phyloP scores from a whole-genome alignment of 768 basidiomycete genomes.

The Calocera cornea region DNA sequence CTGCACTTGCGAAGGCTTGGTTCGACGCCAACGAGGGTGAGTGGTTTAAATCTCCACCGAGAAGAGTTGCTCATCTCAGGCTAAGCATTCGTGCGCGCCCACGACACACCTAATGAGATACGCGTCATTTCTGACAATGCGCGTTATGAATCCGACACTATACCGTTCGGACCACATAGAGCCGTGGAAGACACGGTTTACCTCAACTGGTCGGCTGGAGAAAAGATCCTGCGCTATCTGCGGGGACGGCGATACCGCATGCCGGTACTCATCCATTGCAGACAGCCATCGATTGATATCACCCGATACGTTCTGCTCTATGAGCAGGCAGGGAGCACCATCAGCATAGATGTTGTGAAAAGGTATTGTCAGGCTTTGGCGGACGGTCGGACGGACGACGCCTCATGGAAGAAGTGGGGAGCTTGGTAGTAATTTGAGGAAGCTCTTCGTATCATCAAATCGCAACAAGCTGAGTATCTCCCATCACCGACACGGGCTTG shows the following conservation, averaged over 20 bases:
- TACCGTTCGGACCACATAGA: background rate
- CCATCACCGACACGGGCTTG: too few relatives aligned
- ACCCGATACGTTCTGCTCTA: background rate
- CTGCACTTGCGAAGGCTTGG: background rate
- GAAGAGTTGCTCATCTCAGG: background rate
- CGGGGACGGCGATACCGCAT: background rate
- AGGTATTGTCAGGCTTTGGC: background rate
- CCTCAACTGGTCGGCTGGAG: background rate
- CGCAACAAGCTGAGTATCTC: too few relatives aligned
- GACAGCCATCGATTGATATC: background rate
- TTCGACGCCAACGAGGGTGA: background rate
- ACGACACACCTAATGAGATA: background rate
- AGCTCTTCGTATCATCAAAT: too few relatives aligned
- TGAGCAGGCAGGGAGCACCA: background rate
- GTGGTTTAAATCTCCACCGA: background rate
- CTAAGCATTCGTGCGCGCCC: background rate
- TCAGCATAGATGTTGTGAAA: background rate
- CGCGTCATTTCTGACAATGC: background rate
- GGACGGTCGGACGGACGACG: background rate
- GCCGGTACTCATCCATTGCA: background rate
- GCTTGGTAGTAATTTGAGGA: too few relatives aligned
- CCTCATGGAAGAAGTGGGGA: too few relatives aligned
- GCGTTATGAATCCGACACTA: background rate
- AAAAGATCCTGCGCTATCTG: background rate
- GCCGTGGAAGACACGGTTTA: background rate